These are phyloP conservation scores for Aegilops sharonensis DNA, from an alignment of 176 grass and related monocot genomes.

Conservation along the genomic window DNA sequence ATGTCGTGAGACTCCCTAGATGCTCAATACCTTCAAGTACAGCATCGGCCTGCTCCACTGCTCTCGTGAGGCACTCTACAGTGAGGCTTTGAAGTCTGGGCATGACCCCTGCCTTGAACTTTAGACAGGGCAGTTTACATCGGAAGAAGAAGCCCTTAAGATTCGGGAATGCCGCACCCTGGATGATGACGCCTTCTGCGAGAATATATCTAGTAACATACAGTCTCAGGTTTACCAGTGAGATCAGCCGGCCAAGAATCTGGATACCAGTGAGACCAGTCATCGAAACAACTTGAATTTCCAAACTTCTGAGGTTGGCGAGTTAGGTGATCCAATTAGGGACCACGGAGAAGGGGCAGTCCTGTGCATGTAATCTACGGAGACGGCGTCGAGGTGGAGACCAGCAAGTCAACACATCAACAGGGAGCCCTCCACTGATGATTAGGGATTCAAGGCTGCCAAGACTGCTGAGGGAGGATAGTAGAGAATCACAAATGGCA, in stretches of 20 bases:
- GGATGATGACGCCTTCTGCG: not conserved
- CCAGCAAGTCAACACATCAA: not conserved
- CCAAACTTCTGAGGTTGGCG: not conserved
- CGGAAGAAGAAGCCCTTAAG: not conserved
- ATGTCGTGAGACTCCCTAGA: not conserved
- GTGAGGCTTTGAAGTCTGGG: not conserved
- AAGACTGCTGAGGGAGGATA: not conserved
- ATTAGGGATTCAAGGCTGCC: not conserved
- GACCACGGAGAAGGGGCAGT: not conserved
- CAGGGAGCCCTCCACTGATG: not conserved
- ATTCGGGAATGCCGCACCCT: not conserved
- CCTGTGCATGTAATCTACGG: not conserved
- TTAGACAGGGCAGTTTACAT: not conserved
- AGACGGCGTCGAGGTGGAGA: not conserved
- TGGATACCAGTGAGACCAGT: not conserved
- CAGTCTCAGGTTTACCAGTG: not conserved
- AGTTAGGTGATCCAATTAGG: not conserved
- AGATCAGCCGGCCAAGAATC: not conserved
- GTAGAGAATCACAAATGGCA: not conserved
- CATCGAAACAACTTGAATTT: not conserved
- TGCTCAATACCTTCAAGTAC: not conserved
- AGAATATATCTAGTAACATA: accelerated
- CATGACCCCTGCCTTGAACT: too few species aligned
- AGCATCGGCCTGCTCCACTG: not conserved
- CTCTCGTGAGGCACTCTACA: not conserved